Percentiles rank a stretch among this genome's conserved stretches.
Evolutionary conservation across 306 rosid species (phyloP).

Genomic region (Malus sieversii): DNA sequence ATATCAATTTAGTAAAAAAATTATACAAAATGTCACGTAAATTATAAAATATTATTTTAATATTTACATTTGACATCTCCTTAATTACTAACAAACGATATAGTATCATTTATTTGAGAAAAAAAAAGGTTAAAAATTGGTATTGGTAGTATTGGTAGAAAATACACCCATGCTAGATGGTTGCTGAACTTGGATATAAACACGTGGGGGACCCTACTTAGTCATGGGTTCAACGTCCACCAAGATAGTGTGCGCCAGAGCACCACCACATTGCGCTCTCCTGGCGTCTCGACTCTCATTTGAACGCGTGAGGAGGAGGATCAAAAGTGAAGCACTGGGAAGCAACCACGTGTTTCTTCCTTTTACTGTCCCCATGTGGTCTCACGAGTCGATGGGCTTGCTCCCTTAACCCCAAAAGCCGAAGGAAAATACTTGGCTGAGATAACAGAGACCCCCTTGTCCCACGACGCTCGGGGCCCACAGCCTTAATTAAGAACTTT

Average conservation of each 20-base stretch:
- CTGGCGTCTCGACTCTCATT: neutral
- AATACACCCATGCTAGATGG: neutral
- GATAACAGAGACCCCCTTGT: no score
- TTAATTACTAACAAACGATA: no score
- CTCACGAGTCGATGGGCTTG: slow-evolving; percentile 21
- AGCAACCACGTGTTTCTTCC: slow-evolving; percentile 3
- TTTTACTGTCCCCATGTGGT: slow-evolving; percentile 19
- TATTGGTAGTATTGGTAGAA: neutral
- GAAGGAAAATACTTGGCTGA: neutral
- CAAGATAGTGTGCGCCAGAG: slow-evolving; percentile 35
- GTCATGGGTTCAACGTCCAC: slow-evolving; percentile 30
- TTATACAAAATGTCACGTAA: no score
- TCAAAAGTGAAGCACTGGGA: neutral
- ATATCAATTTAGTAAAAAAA: no score
- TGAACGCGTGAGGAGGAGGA: neutral
- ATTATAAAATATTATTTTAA: no score
- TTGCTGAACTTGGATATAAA: neutral
- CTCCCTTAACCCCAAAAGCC: neutral
- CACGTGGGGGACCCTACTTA: slow-evolving; percentile 18
- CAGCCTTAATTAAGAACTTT: neutral
- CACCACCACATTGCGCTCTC: slow-evolving; percentile 16
- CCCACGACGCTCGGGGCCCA: neutral
- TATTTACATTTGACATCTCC: no score
- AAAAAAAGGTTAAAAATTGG: no score
- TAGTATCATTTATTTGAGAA: no score